phyloP scores from a whole-genome alignment of 805 yeast genomes.

The Sugiyamaella smithiae region DNA sequence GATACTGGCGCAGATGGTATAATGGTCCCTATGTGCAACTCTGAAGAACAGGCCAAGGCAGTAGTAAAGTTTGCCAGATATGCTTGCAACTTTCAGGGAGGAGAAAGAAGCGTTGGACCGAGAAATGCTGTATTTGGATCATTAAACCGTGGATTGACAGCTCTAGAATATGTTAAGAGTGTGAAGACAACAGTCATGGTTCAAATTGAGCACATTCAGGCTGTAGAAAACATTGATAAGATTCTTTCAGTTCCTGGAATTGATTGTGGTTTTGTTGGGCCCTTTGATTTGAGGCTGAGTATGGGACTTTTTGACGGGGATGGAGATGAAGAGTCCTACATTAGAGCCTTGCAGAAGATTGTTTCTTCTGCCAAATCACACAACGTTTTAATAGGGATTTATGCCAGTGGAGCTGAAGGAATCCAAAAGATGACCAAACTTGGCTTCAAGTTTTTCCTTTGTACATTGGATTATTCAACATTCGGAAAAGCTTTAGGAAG shows the following conservation, averaged over 20 bases:
- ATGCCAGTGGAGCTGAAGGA: conserved; percentile 6
- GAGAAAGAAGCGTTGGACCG: conserved; percentile 8
- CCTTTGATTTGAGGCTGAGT: conserved; percentile 8
- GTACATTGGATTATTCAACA: conserved; percentile 9
- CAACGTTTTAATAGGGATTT: conserved; percentile 7
- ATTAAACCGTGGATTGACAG: conserved; percentile 3
- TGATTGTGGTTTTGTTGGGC: conserved; percentile 10
- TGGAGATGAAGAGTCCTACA: conserved; percentile 7
- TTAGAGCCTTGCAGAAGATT: conserved; percentile 3
- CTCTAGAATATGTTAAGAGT: conserved; percentile 8
- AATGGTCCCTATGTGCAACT: conserved; percentile 12
- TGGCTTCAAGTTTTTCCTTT: conserved; percentile 9
- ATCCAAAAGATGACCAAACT: conserved; percentile 5
- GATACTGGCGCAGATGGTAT: conserved; percentile 11
- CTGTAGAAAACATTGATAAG: conserved; percentile 9
- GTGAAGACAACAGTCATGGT: conserved; percentile 12
- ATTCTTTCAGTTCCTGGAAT: conserved; percentile 9
- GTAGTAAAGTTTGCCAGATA: conserved; percentile 10
- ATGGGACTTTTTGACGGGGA: conserved; percentile 13
- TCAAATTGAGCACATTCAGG: conserved; percentile 7
- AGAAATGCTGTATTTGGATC: conserved; percentile 11
- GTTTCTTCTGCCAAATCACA: conserved; percentile 10
- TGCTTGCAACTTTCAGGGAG: conserved; percentile 8
- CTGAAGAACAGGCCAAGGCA: conserved; percentile 5
- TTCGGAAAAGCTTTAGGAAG: conserved; percentile 5